phyloP scores from a whole-genome alignment of 2,329 filamentous ascomycete genomes.

The Colletotrichum gigasporum region DNA sequence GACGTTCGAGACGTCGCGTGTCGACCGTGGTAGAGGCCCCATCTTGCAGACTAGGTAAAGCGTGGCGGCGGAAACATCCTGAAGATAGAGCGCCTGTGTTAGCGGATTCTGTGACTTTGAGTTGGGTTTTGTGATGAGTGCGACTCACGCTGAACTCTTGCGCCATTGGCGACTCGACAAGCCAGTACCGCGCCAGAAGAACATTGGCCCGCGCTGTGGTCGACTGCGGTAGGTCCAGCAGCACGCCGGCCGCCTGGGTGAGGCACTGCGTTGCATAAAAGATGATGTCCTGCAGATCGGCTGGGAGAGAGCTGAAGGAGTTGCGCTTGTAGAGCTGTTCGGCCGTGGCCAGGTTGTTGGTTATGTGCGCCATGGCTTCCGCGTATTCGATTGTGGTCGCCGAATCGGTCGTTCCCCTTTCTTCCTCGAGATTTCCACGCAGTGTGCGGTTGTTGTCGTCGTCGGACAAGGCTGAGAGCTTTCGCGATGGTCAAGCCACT shows the following conservation, averaged over 20 bases:
- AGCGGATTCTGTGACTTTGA: background rate
- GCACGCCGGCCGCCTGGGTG: slow-evolving; percentile 80
- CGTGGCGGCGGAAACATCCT: slow-evolving; percentile 84
- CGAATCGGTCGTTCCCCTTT: background rate
- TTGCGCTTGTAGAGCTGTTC: slow-evolving; percentile 71
- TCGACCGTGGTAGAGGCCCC: slow-evolving; percentile 77
- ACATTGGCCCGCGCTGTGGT: slow-evolving; percentile 88
- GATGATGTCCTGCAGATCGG: slow-evolving; percentile 76
- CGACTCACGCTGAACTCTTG: slow-evolving; percentile 64
- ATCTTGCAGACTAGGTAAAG: slow-evolving; percentile 87
- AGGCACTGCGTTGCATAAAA: slow-evolving; percentile 77
- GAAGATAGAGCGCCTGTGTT: slow-evolving; percentile 20
- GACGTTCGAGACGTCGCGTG: slow-evolving; percentile 84
- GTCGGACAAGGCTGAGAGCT: slow-evolving; percentile 16
- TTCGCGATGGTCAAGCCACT: background rate
- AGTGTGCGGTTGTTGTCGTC: background rate
- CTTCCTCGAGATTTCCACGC: background rate
- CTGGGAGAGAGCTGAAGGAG: slow-evolving; percentile 67
- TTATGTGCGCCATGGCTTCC: slow-evolving; percentile 37
- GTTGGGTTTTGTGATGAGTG: background rate
- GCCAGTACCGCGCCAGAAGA: slow-evolving; percentile 83
- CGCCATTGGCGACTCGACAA: slow-evolving; percentile 64
- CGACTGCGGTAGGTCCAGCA: slow-evolving; percentile 86
- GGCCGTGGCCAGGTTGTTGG: slow-evolving; percentile 78
- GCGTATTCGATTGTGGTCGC: background rate